These are phyloP conservation scores for Quercus mongolica DNA, from an alignment of 306 rosid species.

Conservation along the genomic window DNA sequence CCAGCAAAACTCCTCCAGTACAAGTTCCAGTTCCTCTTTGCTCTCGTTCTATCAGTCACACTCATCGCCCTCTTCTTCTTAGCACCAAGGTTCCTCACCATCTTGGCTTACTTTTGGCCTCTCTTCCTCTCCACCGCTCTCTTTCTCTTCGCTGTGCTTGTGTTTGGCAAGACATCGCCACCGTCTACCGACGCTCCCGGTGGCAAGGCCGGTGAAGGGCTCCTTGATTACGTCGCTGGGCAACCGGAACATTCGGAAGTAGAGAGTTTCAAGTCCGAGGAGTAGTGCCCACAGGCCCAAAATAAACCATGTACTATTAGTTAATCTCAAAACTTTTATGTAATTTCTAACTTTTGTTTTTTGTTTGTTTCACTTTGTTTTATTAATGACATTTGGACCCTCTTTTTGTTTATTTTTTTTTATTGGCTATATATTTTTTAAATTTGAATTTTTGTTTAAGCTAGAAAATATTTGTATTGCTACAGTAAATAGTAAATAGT, in stretches of 20 bases:
- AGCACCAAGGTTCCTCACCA: constrained; percentile 54
- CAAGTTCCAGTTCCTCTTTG: constrained; percentile 44
- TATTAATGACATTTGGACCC: too few relatives aligned
- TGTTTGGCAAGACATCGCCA: constrained; percentile 49
- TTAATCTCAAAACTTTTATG: neutral
- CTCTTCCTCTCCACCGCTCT: constrained; percentile 82
- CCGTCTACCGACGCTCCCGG: constrained; percentile 32
- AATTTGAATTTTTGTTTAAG: too few relatives aligned
- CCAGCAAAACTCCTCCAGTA: constrained; percentile 45
- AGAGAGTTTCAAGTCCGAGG: constrained; percentile 46
- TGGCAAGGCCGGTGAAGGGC: constrained; percentile 51
- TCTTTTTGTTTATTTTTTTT: neutral
- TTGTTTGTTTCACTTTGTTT: neutral
- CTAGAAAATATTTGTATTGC: too few relatives aligned
- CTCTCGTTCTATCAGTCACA: constrained; percentile 17
- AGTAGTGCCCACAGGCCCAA: neutral
- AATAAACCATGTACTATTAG: too few relatives aligned
- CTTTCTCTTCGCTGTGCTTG: constrained; percentile 61
- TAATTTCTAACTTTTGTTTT: neutral
- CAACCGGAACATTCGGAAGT: constrained; percentile 39
- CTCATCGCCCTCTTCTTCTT: constrained; percentile 33
- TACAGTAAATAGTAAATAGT: too few relatives aligned
- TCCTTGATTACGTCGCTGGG: constrained; percentile 82
- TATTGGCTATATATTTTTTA: neutral
- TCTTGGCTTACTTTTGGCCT: constrained; percentile 91